These are phyloP conservation scores for barley (Hordeum vulgare) DNA, from an alignment of 176 grass and related monocot genomes.

Conservation along the genomic window MorexV3_pseudomolecules_assembly NC_058522.1:343980797-343981296, in stretches of 20 bases:
- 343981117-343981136: conserved; percentile 30
- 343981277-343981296: conserved; percentile 13
- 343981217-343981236: conserved; percentile 32
- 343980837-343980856: conserved; percentile 24
- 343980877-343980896: conserved; percentile 2
- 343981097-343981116: conserved; percentile 24
- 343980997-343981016: conserved; percentile 47
- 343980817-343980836: neutral
- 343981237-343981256: conserved; percentile 28
- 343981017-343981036: conserved; percentile 44
- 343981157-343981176: conserved; percentile 8
- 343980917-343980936: conserved; percentile 3
- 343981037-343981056: conserved; percentile 9
- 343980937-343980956: conserved; percentile 32
- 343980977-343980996: conserved; percentile 77
- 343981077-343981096: conserved; percentile 19
- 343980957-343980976: conserved; percentile 75
- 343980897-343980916: conserved; percentile 5
- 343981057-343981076: conserved; percentile 18
- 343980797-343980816: neutral
- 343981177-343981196: conserved; percentile 11
- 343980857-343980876: conserved; percentile 16
- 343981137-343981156: conserved; percentile 26
- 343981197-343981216: conserved; percentile 83
- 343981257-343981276: conserved; percentile 17